Conservation (phyloP, 2,329 filamentous ascomycete species). For the Fusarium cyanostomum region DNA sequence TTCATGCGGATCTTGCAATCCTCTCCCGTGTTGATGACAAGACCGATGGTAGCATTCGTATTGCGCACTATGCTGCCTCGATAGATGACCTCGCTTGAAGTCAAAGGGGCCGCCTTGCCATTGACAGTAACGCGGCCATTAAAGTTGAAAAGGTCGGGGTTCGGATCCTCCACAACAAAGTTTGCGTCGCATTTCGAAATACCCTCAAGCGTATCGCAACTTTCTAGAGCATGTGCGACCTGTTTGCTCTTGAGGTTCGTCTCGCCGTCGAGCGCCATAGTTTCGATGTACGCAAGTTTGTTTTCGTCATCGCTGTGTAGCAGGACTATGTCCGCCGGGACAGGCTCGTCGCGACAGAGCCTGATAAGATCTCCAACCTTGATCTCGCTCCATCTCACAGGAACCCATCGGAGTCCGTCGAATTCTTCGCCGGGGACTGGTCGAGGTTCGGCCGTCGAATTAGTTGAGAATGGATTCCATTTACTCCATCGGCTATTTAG, state of each 20-base stretch:
- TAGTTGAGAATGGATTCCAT: conserved; percentile 48
- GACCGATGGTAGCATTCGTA: conserved; percentile 74
- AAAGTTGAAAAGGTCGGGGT: conserved; percentile 80
- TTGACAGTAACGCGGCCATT: conserved; percentile 72
- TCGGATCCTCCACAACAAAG: conserved; percentile 80
- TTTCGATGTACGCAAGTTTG: conserved; percentile 83
- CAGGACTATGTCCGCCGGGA: conserved; percentile 85
- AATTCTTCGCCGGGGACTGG: conserved; percentile 67
- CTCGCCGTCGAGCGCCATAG: conserved; percentile 85
- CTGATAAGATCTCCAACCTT: conserved; percentile 61
- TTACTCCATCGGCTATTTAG: conserved; percentile 36
- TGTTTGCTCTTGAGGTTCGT: conserved; percentile 84
- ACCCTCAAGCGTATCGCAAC: conserved; percentile 63
- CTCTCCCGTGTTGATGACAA: conserved; percentile 90
- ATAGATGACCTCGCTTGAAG: conserved; percentile 84
- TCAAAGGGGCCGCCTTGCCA: conserved; percentile 72
- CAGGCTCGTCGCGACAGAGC: conserved; percentile 74
- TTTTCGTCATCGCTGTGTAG: conserved; percentile 81
- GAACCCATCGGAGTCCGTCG: conserved; percentile 62
- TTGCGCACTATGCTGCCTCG: conserved; percentile 87
- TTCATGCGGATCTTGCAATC: conserved; percentile 96
- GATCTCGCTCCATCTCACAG: conserved; percentile 56
- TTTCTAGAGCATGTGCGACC: conserved; percentile 67
- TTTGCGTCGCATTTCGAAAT: conserved; percentile 66
- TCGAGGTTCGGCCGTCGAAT: conserved; percentile 43